Conservation (phyloP, 371 early-diverging fungal genomes). For the Mortierella sp. region DNA sequence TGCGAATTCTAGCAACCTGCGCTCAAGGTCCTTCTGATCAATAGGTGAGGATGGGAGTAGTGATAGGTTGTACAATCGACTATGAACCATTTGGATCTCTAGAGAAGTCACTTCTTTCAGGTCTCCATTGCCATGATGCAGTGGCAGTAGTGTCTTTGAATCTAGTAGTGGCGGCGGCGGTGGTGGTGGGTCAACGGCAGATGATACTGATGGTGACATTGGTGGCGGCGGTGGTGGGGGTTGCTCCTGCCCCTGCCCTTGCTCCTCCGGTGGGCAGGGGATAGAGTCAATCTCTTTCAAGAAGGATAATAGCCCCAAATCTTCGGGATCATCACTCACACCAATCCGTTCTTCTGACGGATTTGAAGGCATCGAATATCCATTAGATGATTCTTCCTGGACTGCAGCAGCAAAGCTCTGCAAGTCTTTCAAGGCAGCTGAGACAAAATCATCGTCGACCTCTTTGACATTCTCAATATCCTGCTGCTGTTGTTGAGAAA, state of each 20-base stretch:
- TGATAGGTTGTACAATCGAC: slow-evolving; percentile 22
- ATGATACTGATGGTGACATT: not conserved
- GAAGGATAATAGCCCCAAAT: slow-evolving; percentile 26
- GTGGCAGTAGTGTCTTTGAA: not conserved
- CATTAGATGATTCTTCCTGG: not conserved
- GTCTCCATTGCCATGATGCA: not conserved
- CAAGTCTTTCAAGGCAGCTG: slow-evolving; percentile 39
- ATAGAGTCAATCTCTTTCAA: slow-evolving; percentile 43
- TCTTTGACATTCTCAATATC: slow-evolving; percentile 3
- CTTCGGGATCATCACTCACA: not conserved
- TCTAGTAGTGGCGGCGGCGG: not conserved
- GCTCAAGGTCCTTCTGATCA: slow-evolving; percentile 39
- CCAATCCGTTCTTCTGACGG: not conserved
- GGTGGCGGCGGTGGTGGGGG: slow-evolving; percentile 17
- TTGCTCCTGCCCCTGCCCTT: not conserved
- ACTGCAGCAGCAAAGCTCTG: slow-evolving; percentile 43
- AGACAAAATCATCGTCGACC: slow-evolving; percentile 28
- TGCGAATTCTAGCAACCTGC: slow-evolving; percentile 41
- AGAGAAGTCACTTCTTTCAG: not conserved
- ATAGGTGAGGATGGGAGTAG: slow-evolving; percentile 20
- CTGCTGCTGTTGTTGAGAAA: not conserved
- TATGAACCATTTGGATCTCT: slow-evolving; percentile 20
- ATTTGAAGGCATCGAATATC: not conserved
- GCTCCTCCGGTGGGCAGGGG: slow-evolving; percentile 23
- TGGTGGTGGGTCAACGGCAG: slow-evolving; percentile 2